phyloP scores from a whole-genome alignment of 176 grass and related monocot species.

The Oryza officinalis region DNA sequence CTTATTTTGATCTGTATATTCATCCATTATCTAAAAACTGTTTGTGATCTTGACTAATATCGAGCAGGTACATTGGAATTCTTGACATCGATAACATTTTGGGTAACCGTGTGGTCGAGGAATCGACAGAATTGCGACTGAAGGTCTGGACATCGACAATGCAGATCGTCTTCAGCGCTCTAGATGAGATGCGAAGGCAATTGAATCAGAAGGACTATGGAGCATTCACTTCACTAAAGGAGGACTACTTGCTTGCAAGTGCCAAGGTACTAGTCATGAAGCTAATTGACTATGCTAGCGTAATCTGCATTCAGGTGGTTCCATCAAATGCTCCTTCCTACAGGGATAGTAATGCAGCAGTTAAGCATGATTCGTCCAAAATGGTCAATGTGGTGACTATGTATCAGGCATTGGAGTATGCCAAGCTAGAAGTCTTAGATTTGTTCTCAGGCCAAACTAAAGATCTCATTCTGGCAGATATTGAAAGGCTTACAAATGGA shows the following conservation, averaged over 20 bases:
- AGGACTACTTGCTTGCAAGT: constrained; percentile 23
- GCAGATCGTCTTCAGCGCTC: neutral
- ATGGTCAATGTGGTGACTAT: constrained; percentile 9
- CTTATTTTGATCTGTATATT: no score
- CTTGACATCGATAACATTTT: constrained; percentile 20
- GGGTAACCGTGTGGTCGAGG: neutral
- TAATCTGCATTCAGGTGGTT: neutral
- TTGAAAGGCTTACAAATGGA: neutral
- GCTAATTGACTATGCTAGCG: neutral
- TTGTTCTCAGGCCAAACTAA: constrained; percentile 11
- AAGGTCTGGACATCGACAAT: neutral
- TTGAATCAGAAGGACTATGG: neutral
- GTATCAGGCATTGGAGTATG: neutral
- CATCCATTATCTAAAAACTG: no score
- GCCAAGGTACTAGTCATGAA: constrained; percentile 1
- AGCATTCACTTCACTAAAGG: neutral
- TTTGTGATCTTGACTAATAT: neutral
- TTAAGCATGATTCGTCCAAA: neutral
- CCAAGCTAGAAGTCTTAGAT: neutral
- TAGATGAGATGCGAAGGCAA: constrained; percentile 21
- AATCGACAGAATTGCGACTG: neutral
- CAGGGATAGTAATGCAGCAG: neutral
- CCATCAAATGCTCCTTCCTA: neutral
- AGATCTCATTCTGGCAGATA: neutral
- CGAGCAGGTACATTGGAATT: constrained; percentile 14